Evolutionary conservation across 805 yeast species (phyloP), one percentile per base, ranked within the genome.

Genomic region (Nakazawaea ishiwadae): DNA sequence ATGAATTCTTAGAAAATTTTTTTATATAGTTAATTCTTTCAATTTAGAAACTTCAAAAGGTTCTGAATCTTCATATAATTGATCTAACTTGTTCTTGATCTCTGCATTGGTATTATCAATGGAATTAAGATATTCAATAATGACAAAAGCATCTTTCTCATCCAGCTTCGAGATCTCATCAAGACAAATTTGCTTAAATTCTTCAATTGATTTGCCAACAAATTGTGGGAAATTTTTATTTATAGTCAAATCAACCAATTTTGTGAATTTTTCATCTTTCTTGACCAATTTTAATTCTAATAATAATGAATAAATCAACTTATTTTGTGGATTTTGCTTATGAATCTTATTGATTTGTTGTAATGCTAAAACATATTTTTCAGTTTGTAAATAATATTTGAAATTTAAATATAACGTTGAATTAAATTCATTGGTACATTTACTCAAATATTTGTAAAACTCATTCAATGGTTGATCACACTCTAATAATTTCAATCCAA

Each of bases 401-500:
- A 31, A 73, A 71, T 40, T 66, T 58, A 45, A 76, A 79, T 56
- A 42, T 68, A 53, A 44, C 55, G 48, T 57, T 56, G 47, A 54
- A 49, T 54, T 71, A 24, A 71, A 77, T 35, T 65, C 71, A 2
- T 61, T 60, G 16, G 65, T 53, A 44, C 71, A 59, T 17, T 66
- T 67, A 41, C 56, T 59, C 34, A 60, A 58, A 24, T 60, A 54
- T 4, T 47, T 51, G 19, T 55, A 55, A 31, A 81, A 68, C 11
- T 62, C 60, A 6, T 65, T 69, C 36, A 80, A 50, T 37, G 79
- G 68, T 14, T 65, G 52, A n/a, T 46, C 47, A 33, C n/a, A n/a
- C n/a, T 52, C 34, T 47, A 59, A 48, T 29, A 70, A 54, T 29
- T 64, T 60, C 20, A 69, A 68, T 26, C 88, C 91, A 47, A 80